Evolutionary conservation across 495 filamentous ascomycete genomes (phyloP), one percentile per base, ranked within the genome.

Genomic region (Viridothelium virens): DNA sequence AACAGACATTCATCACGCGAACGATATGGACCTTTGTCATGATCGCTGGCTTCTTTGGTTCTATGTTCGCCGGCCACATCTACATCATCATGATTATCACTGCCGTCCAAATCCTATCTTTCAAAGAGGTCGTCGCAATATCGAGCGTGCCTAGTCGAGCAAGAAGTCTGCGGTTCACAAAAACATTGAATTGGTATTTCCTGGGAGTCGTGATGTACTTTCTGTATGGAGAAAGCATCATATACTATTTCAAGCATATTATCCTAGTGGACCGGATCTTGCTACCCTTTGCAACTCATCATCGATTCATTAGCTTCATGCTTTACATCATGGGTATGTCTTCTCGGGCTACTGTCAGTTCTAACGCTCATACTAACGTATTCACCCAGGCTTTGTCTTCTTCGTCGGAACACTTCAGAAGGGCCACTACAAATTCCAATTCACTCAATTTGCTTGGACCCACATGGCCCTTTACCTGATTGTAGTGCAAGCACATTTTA

Each of bases 171-270:
- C 89, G 88, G 33, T 96, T 96, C 74, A 97, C 95, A 71, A 96
- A 97, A 79, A 88, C 87, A 68, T 78, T 99, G 73, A 97, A 97
- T 74, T 99, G 95, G 95, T 99, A 99, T 77, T 99, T 95, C 79
- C 82, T 99, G 67, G 95, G 91, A n/a, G 89, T 90, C 18, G 94
- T 92, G 65, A 97, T 97, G 94, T 99, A 97, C 80, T 99, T 95
- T 70, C 79, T 99, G 38, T 97, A 99, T 71, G 95, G 95, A 67
- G 95, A 99, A 79, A 96, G 91, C 69, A 93, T 99, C 69, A 94
- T 99, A 67, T 99, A 97, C 79, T 99, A 99, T 77, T 97, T 99
- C 79, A 97, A 97, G 81, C 95, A 97, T 71, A 90, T 99, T 65
- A 84, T 99, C 38, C 77, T 97, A 66, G 90, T 99, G n/a, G 93